Base-by-base conservation (phyloP, 495 filamentous ascomycete genomes). In the Physcia stellaris region DNA sequence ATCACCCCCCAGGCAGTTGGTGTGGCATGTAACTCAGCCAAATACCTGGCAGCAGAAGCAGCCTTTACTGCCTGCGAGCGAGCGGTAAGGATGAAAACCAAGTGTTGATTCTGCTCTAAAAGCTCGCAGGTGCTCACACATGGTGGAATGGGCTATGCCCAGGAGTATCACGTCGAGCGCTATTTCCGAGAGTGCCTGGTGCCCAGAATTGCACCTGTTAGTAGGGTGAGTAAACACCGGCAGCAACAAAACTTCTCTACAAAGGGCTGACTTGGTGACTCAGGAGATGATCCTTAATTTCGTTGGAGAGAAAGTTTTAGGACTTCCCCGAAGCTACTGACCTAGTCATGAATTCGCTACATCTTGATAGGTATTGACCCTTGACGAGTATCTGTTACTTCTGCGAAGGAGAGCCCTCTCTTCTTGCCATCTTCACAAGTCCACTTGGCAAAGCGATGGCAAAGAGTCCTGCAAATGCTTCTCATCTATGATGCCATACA, bases 281-380 rank as follows among this genome's bases (percentile, higher is more conserved):
- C n/a, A 43, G 44, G 82, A 86, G 59, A 86, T 85, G 82, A 80
- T 86, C 36, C 54, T 83, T 63, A 84, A 83, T 42, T 85, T 74
- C 48, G 68, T 86, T n/a, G 71, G 70, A 17, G 80, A 88, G 57
- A 82, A 76, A 56, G 79, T 75, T 0, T 56, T 86, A 22, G 56
- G 57, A 7, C 53, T 77, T 24, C 74, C 75, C 1, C 48, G 61
- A 41, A 68, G 65, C 40, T 73, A 71, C 48, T 68, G 31, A 39
- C n/a, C 5, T 7, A 12, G 2, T 21, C 13, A 15, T 17, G 32
- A 33, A 20, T 13, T 21, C 15, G 17, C 35, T 13, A 22, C 21
- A n/a, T n/a, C n/a, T n/a, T n/a, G n/a, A n/a, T n/a, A n/a, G n/a
- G n/a, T n/a, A n/a, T n/a, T n/a, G n/a, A n/a, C n/a, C n/a, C n/a